Conservation (phyloP, 2,329 filamentous ascomycete genomes). For the Curvularia hawaiiensis region DNA sequence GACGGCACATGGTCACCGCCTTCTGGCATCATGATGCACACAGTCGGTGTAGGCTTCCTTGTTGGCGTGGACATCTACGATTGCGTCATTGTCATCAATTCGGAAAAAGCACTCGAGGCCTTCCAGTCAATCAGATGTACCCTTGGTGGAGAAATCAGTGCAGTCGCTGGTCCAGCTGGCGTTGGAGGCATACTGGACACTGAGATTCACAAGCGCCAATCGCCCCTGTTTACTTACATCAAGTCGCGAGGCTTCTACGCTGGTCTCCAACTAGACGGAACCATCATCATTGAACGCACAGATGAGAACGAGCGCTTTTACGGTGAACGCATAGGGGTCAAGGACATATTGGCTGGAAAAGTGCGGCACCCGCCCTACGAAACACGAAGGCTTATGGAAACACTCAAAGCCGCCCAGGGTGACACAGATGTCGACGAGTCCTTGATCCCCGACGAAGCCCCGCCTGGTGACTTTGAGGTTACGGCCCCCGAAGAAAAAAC, state of each 20-base stretch:
- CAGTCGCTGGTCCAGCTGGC: slow-evolving; percentile 77
- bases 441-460: slow-evolving; percentile 70
- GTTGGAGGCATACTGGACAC: slow-evolving; percentile 75
- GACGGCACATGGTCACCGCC: slow-evolving; percentile 92
- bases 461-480: slow-evolving; percentile 76
- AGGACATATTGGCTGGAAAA: slow-evolving; percentile 68
- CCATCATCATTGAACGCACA: slow-evolving; percentile 81
- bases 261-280: slow-evolving; percentile 85
- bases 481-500: slow-evolving; percentile 51
- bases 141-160: slow-evolving; percentile 79
- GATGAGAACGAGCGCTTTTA: slow-evolving; percentile 91
- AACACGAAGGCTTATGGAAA: slow-evolving; percentile 71
- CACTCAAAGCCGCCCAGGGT: slow-evolving; percentile 86
- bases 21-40: slow-evolving; percentile 89
- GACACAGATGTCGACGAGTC: slow-evolving; percentile 73
- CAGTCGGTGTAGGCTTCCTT: slow-evolving; percentile 84
- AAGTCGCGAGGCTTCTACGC: slow-evolving; percentile 90
- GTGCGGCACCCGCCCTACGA: slow-evolving; percentile 62
- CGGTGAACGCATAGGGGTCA: slow-evolving; percentile 65
- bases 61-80: slow-evolving; percentile 95
- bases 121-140: slow-evolving; percentile 82
- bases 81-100: slow-evolving; percentile 92
- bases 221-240: slow-evolving; percentile 82
- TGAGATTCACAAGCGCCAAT: slow-evolving; percentile 68
- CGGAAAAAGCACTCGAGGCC: slow-evolving; percentile 78